A percentile compares a stretch with the other conserved stretches of the same genome.
Conservation (phyloP, 495 filamentous ascomycete species). For the Daldinia caldariorum region DNA sequence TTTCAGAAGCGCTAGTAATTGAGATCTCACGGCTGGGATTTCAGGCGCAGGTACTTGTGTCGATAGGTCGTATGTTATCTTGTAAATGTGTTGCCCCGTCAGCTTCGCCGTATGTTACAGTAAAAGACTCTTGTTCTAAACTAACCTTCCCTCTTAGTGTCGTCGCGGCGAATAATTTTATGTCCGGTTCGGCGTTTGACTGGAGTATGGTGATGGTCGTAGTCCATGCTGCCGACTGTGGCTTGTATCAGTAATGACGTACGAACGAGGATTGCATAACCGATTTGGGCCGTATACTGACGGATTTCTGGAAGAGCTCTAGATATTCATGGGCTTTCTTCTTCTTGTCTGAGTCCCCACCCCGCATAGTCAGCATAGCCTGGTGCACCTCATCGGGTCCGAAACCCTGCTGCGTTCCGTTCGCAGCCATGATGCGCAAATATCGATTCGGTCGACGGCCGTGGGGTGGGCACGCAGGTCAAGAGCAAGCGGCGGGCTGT, state of each 20-base stretch:
- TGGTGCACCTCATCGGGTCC: conserved; percentile 76
- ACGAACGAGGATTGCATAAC: background rate
- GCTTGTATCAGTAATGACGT: conserved; percentile 17
- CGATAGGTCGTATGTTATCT: conserved; percentile 62
- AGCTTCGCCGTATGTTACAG: conserved; percentile 27
- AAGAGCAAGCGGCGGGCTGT: conserved; percentile 28
- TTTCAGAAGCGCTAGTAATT: conserved; percentile 80
- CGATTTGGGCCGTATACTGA: conserved; percentile 60
- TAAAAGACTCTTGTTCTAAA: conserved; percentile 9
- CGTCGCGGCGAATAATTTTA: conserved; percentile 94
- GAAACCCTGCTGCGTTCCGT: conserved; percentile 73
- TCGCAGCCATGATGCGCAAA: conserved; percentile 71
- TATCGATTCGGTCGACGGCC: conserved; percentile 36
- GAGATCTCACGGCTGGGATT: conserved; percentile 78
- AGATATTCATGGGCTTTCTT: conserved; percentile 88
- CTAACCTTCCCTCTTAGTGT: conserved; percentile 96
- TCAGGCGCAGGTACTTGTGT: conserved; percentile 81
- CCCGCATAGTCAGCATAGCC: conserved; percentile 91
- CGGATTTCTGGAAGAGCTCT: conserved; percentile 97
- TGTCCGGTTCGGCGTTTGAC: conserved; percentile 76
- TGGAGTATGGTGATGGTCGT: conserved; percentile 86
- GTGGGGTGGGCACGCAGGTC: conserved; percentile 48
- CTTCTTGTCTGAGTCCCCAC: conserved; percentile 83
- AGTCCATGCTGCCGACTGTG: conserved; percentile 84
- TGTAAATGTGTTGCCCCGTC: conserved; percentile 25